These are phyloP conservation scores for Cercophora sp. DNA, from an alignment of 495 filamentous ascomycete genomes.

Conservation along the genomic window DNA sequence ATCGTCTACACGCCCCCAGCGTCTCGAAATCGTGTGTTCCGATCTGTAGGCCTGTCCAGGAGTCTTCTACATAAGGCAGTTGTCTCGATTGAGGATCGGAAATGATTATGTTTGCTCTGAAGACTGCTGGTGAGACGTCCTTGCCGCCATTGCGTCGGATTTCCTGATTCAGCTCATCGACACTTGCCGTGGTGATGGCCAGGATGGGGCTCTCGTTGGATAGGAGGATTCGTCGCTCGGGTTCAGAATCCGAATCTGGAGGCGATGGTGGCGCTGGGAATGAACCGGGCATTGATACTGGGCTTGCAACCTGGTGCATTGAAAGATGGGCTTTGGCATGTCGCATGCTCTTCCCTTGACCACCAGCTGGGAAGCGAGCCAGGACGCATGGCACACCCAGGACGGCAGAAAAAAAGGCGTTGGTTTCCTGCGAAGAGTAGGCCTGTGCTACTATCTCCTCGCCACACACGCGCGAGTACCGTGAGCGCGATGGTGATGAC, in stretches of 20 bases:
- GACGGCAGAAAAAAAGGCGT: constrained; percentile 67
- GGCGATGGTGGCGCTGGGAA: constrained; percentile 48
- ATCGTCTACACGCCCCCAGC: constrained; percentile 78
- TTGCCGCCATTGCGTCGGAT: constrained; percentile 58
- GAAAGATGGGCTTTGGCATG: constrained; percentile 63
- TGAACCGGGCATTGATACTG: constrained; percentile 46
- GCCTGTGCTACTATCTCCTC: constrained; percentile 65
- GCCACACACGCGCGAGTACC: constrained; percentile 69
- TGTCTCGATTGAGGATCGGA: constrained; percentile 16
- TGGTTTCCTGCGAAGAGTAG: constrained; percentile 61
- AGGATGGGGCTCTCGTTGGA: constrained; percentile 94
- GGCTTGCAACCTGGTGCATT: constrained; percentile 36
- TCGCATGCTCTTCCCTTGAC: constrained; percentile 51
- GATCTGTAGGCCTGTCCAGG: constrained; percentile 50
- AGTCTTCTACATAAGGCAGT: constrained; percentile 50
- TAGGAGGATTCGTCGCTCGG: constrained; percentile 61
- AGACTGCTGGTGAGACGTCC: constrained; percentile 61
- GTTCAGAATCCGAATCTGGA: constrained; percentile 45
- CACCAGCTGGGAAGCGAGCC: constrained; percentile 70
- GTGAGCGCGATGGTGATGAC: constrained; percentile 26
- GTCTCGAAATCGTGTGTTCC: constrained; percentile 59
- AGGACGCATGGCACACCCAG: constrained; percentile 75
- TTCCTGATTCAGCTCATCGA: constrained; percentile 68
- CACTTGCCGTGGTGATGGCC: constrained; percentile 71
- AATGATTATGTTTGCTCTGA: constrained; percentile 83